Base-by-base conservation (phyloP, 495 filamentous ascomycete species). In the Saxophila tyrrhenica region DNA sequence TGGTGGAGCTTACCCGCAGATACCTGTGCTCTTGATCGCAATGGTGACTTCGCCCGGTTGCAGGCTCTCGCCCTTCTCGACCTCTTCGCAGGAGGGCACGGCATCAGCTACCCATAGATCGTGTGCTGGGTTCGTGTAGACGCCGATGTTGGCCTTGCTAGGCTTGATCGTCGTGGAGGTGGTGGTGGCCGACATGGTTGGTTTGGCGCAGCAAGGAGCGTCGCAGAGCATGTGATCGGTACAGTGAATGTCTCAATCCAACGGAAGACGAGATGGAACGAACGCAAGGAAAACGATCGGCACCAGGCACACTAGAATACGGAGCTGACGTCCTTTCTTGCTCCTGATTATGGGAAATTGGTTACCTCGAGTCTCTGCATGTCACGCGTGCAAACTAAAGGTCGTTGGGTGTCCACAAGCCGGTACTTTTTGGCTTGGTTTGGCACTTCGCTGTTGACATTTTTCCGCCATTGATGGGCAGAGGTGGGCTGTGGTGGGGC, bases 81-180 rank as follows among this genome's bases (percentile, higher is more conserved):
- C 79, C 56, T 82, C 80, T 65, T 94, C 86, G 3, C 86, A 70
- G 16, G 79, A 81, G 1, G 91, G 91, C 51, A 74, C 73, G 0
- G 87, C 80, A 42, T 87, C 83, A 49, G 78, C 85, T 42, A 95
- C 81, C 87, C 90, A 97, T 49, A 97, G 74, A 59, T 95, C 85
- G 65, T 97, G 90, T 24, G 79, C 75, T 25, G 90, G 88, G 70
- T 95, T 94, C 48, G 90, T 97, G 76, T 84, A 97, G 49, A 95
- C 89, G 61, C 87, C 91, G 62, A 97, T 90, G 71, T 95, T 97
- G 53, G 86, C 66, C 75, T 94, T 94, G 19, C 62, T 57, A 39
- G 62, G 54, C 15, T 62, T 59, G 17, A 62, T 48, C 3, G 56
- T 54, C 17, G 60, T 69, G 16, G 60, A 50, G 39, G 56, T 55